Percentiles rank a stretch among this genome's conserved stretches.
phyloP scores from a whole-genome alignment of 2,329 filamentous ascomycete species.

The Penicillium psychrosexuale region DNA sequence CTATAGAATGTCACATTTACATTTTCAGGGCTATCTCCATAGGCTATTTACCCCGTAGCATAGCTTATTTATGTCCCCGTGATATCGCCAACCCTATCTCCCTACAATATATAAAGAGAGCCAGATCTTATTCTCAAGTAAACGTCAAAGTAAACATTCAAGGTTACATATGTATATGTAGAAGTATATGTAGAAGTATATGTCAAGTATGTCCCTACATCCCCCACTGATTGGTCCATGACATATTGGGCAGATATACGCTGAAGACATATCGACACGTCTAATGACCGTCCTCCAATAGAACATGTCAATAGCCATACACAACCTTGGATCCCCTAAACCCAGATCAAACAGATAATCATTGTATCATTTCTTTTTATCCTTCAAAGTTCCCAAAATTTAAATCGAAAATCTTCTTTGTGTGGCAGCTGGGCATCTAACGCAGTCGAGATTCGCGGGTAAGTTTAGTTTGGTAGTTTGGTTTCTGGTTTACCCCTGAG shows the following conservation, averaged over 20 bases:
- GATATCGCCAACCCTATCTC: neutral
- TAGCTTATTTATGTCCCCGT: neutral
- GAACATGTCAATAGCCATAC: neutral
- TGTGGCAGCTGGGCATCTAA: conserved; percentile 1
- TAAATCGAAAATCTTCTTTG: neutral
- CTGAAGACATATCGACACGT: conserved; percentile 3
- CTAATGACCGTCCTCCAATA: conserved; percentile 3
- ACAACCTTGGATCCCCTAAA: conserved; percentile 10
- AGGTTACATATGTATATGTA: too few relatives aligned
- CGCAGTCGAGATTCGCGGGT: conserved; percentile 10
- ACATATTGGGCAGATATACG: conserved; percentile 5
- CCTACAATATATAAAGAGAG: neutral
- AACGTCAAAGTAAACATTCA: neutral
- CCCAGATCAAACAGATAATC: conserved; percentile 20
- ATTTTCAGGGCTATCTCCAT: neutral
- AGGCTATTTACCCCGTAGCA: neutral
- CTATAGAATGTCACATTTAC: neutral
- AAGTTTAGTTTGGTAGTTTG: conserved; percentile 1
- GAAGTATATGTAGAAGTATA: too few relatives aligned
- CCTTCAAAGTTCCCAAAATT: too few relatives aligned
- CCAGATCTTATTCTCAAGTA: neutral
- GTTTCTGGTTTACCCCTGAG: conserved; percentile 12
- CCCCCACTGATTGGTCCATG: neutral
- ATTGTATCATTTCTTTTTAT: conserved; percentile 18
- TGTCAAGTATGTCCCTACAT: too few relatives aligned